Evolutionary conservation across 2,329 filamentous ascomycete species (phyloP).

Genomic region (Seiridium cupressi): DNA sequence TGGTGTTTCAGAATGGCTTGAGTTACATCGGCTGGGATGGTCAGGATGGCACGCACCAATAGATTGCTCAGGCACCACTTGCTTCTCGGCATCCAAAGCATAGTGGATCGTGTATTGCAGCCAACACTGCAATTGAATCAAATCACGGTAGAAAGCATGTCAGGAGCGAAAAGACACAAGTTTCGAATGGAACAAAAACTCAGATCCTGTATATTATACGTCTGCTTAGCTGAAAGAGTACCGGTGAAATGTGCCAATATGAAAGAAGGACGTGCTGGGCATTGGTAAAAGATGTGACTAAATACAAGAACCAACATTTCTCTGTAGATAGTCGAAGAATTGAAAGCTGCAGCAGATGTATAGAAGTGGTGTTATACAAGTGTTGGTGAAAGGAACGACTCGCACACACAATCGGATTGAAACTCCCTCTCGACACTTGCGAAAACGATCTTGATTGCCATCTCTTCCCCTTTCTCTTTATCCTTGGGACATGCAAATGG

Average conservation of each 20-base stretch:
- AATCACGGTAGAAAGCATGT: neutral
- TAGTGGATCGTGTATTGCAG: too few relatives aligned
- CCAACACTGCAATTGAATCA: neutral
- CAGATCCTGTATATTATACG: conserved; percentile 1
- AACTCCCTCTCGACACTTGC: neutral
- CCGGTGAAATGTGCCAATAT: neutral
- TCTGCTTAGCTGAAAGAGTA: conserved; percentile 1
- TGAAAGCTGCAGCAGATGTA: neutral
- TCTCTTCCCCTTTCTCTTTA: neutral
- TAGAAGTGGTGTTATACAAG: conserved; percentile 6
- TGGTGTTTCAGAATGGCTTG: too few relatives aligned
- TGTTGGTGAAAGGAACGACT: neutral
- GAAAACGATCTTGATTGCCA: neutral
- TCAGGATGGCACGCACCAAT: too few relatives aligned
- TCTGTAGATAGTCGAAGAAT: conserved; percentile 2
- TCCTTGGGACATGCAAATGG: conserved; percentile 1
- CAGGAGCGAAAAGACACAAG: neutral
- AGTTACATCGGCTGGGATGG: too few relatives aligned
- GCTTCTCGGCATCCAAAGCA: too few relatives aligned
- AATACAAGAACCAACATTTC: conserved; percentile 1
- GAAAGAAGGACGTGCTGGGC: neutral
- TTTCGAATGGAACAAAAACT: neutral
- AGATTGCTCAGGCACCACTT: too few relatives aligned
- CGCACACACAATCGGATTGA: neutral
- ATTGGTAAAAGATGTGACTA: conserved; percentile 5